Evolutionary conservation across 805 yeast genomes (phyloP).

Genomic region (Nakazawaea laoshanensis): DNA sequence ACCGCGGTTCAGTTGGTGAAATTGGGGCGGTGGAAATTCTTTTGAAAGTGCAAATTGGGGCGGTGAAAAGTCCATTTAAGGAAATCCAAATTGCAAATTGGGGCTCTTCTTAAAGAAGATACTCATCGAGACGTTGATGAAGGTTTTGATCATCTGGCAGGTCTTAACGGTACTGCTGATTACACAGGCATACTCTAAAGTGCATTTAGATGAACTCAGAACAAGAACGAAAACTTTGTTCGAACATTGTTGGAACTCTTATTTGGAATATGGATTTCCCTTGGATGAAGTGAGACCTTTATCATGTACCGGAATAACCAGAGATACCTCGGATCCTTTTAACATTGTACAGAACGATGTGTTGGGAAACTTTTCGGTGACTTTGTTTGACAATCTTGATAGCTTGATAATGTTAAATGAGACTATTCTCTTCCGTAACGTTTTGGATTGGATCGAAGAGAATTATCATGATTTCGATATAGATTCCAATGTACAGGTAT

Average conservation of each 20-base stretch:
- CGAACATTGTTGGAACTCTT: slow-evolving; percentile 67
- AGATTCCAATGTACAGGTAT: slow-evolving; percentile 75
- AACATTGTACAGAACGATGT: slow-evolving; percentile 72
- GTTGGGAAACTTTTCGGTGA: slow-evolving; percentile 73
- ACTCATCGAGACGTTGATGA: no score
- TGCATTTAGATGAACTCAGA: slow-evolving; percentile 18
- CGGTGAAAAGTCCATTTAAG: no score
- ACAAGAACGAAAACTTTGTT: slow-evolving; percentile 50
- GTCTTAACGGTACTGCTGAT: no score
- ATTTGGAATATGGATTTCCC: slow-evolving; percentile 67
- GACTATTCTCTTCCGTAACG: slow-evolving; percentile 40
- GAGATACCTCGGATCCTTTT: slow-evolving; percentile 43
- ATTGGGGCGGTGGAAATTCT: no score
- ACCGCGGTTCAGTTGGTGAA: no score
- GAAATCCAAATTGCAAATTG: no score
- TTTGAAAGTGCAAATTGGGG: no score
- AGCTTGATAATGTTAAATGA: slow-evolving; percentile 70
- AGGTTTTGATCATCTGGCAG: no score
- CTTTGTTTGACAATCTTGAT: slow-evolving; percentile 74
- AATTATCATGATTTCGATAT: slow-evolving; percentile 40
- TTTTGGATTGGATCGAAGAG: slow-evolving; percentile 30
- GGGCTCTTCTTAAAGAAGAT: no score
- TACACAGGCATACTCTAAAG: slow-evolving; percentile 17
- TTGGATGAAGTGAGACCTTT: slow-evolving; percentile 75
- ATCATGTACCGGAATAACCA: slow-evolving; percentile 58